phyloP scores from a whole-genome alignment of 805 yeast genomes.

The Hanseniaspora thailandica region DNA sequence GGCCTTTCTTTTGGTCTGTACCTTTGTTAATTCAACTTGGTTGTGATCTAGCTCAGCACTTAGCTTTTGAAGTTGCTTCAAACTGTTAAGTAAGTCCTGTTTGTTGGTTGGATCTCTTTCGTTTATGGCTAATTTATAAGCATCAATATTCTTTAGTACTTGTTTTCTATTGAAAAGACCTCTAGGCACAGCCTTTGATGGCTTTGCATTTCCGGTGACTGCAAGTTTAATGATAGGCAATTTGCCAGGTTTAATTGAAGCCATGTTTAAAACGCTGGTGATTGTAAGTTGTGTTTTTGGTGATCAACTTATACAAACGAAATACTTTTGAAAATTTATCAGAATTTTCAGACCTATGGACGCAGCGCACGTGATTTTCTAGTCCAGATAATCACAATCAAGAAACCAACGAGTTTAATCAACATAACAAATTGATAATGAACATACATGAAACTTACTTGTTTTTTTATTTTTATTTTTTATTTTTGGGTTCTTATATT shows the following conservation, averaged over 20 bases:
- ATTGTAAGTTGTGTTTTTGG: too few species aligned
- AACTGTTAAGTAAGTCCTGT: slow-evolving; percentile 20
- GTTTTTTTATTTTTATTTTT: neutral
- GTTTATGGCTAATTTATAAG: slow-evolving; percentile 22
- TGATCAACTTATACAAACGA: too few species aligned
- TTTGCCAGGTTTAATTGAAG: neutral
- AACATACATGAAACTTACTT: too few species aligned
- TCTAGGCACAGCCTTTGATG: slow-evolving; percentile 10
- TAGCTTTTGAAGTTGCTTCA: slow-evolving; percentile 25
- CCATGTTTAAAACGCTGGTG: neutral
- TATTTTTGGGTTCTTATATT: slow-evolving; percentile 13
- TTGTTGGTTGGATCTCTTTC: slow-evolving; percentile 24
- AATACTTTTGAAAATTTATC: too few species aligned
- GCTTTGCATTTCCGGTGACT: neutral
- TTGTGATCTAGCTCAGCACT: slow-evolving; percentile 20
- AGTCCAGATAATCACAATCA: too few species aligned
- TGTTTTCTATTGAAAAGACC: slow-evolving; percentile 25
- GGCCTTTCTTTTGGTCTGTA: slow-evolving; percentile 26
- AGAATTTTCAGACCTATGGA: too few species aligned
- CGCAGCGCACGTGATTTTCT: too few species aligned
- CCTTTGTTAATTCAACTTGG: slow-evolving; percentile 21
- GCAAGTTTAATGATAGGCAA: neutral
- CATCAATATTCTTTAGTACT: slow-evolving; percentile 18
- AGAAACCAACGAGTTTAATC: too few species aligned
- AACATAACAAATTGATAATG: too few species aligned